Percentiles rank a stretch among this genome's conserved stretches.
These are phyloP conservation scores for Aspergillus incahuasiensis DNA, from an alignment of 495 filamentous ascomycete genomes.

Conservation along the genomic window DNA sequence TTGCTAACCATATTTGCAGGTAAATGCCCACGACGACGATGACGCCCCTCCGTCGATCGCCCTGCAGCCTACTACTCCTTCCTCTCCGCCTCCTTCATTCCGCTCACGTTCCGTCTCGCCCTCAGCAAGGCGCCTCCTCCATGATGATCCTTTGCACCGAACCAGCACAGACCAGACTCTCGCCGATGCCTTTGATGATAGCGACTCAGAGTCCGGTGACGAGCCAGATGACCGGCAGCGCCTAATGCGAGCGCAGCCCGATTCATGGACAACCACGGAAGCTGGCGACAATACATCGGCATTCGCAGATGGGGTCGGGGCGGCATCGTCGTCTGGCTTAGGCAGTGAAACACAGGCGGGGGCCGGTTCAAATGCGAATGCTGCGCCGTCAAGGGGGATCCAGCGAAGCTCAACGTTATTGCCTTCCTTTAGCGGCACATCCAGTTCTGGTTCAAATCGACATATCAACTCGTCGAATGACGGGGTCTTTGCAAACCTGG, in stretches of 20 bases:
- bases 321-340: constrained; percentile 39
- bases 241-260: constrained; percentile 69
- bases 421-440: constrained; percentile 39
- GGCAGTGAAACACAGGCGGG: constrained; percentile 15
- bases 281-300: constrained; percentile 15
- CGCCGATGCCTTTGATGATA: constrained; percentile 80
- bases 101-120: constrained; percentile 77
- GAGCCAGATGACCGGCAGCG: constrained; percentile 77
- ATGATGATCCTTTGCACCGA: constrained; percentile 44
- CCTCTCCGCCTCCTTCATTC: constrained; percentile 92
- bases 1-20: constrained; percentile 31
- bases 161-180: constrained; percentile 67
- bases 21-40: constrained; percentile 50
- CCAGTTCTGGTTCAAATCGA: constrained; percentile 34
- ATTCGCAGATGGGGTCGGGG: constrained; percentile 10
- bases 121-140: constrained; percentile 51
- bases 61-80: constrained; percentile 55
- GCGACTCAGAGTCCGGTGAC: constrained; percentile 67
- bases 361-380: constrained; percentile 12
- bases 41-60: constrained; percentile 42
- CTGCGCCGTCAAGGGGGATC: constrained; percentile 22
- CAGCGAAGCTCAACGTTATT: constrained; percentile 50
- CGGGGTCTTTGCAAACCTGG: constrained; percentile 94
- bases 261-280: constrained; percentile 29
- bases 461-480: constrained; percentile 64